phyloP scores from a whole-genome alignment of 2,329 filamentous ascomycete species.

The Pyrenophora graminea region DNA sequence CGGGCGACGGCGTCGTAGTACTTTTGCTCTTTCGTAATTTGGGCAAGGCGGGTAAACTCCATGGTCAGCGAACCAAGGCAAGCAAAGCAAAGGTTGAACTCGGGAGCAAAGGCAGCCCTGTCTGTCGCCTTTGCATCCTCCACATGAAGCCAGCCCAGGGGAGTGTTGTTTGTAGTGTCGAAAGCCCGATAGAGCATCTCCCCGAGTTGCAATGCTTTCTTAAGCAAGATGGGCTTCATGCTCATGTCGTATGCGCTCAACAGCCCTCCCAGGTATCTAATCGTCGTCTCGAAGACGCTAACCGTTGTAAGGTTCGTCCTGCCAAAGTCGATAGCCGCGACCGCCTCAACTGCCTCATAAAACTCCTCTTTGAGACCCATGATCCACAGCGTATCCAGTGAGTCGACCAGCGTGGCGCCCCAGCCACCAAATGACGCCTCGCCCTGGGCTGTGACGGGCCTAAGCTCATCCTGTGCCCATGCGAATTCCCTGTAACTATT shows the following conservation, averaged over 20 bases:
- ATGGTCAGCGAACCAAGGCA: slow-evolving; percentile 53
- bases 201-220: slow-evolving; percentile 45
- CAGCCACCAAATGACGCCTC: slow-evolving; percentile 54
- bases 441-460: slow-evolving; percentile 45
- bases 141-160: slow-evolving; percentile 50
- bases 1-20: slow-evolving; percentile 45
- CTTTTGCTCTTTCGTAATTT: slow-evolving; percentile 42
- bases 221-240: slow-evolving; percentile 38
- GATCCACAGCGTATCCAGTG: slow-evolving; percentile 54
- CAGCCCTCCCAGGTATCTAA: slow-evolving; percentile 47
- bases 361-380: slow-evolving; percentile 56
- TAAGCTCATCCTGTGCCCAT: slow-evolving; percentile 54
- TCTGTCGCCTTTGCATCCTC: slow-evolving; percentile 38
- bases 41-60: slow-evolving; percentile 47
- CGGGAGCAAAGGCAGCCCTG: slow-evolving; percentile 40
- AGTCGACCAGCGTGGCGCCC: slow-evolving; percentile 54
- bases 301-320: slow-evolving; percentile 46
- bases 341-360: slow-evolving; percentile 51
- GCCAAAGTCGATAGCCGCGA: slow-evolving; percentile 52
- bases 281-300: slow-evolving; percentile 59
- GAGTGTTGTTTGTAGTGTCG: slow-evolving; percentile 52
- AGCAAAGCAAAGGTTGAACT: slow-evolving; percentile 50
- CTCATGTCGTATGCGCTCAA: slow-evolving; percentile 47
- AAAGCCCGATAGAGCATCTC: slow-evolving; percentile 55
- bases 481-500: slow-evolving; percentile 50